Base-by-base conservation (phyloP, 208 protist genomes). In the Trichomonas gallinae region DNA sequence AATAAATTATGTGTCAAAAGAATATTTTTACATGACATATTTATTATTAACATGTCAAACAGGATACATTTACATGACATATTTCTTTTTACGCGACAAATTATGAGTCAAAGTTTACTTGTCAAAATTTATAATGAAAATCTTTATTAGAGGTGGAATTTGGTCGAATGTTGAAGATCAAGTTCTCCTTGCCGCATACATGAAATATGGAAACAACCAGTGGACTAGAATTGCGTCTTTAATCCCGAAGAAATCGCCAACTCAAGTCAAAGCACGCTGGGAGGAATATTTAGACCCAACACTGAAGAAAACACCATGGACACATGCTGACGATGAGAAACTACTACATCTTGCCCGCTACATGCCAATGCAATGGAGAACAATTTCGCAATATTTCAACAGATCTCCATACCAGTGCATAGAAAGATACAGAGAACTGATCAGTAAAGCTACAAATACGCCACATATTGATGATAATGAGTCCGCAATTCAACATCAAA, bases 131-230 rank as follows among this genome's bases (percentile, higher is more conserved):
- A 42, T 15, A 89, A 96, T 96, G 96, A 81, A 87, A 44, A 97
- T 97, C n/a, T 96, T 97, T 9, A 97, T 97, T 88, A 96, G 99
- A 96, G 99, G 99, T 49, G 99, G 99, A 48, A 98, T 99, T 83
- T 99, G 99, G 99, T 99, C 99, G 96, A 99, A 99, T 97, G 98
- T 98, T 46, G 99, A 98, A 97, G 99, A 99, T 98, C 98, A 99
- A 97, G 99, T 99, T 81, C 98, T 99, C 93, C 99, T 99, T 97
- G 99, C 99, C 3, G 99, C 99, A 4, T 98, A 99, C 0, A 99
- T 99, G 97, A 99, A 99, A 97, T 99, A 99, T 97, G 99, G 99
- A 17, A 98, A 99, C 93, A 99, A 99, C 88, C 99, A 99, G 97
- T 98, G 97, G 97, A 58, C 96, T 11, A 97, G 98, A 51, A 99